Conservation (phyloP, 1,139 yeast genomes). For the Candida sp. region DNA sequence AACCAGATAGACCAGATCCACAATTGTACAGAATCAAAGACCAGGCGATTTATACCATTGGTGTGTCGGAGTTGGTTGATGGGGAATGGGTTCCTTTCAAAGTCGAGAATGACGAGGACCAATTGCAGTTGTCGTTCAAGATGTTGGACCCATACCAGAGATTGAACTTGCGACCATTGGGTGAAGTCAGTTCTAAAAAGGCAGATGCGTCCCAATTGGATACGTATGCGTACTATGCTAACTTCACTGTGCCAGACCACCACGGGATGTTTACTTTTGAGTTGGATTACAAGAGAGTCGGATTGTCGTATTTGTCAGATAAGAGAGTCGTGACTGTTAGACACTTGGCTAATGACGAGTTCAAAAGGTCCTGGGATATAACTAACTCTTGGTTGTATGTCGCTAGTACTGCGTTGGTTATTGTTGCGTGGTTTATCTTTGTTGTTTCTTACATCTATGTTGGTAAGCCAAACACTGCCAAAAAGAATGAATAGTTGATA, state of each 20-base stretch:
- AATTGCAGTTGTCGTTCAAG: constrained; percentile 81
- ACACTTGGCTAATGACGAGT: constrained; percentile 96
- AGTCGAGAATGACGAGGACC: constrained; percentile 46
- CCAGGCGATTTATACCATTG: constrained; percentile 64
- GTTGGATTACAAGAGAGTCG: constrained; percentile 81
- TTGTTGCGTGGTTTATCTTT: constrained; percentile 76
- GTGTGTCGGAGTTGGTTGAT: constrained; percentile 64
- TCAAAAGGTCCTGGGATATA: constrained; percentile 91
- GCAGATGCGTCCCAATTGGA: constrained; percentile 36
- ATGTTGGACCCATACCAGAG: constrained; percentile 98
- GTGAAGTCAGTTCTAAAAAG: constrained; percentile 43
- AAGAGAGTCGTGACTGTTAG: constrained; percentile 81
- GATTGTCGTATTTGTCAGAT: constrained; percentile 69
- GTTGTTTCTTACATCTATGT: constrained; percentile 66
- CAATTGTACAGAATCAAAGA: constrained; percentile 76
- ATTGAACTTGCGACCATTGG: constrained; percentile 54
- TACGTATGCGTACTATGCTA: constrained; percentile 35
- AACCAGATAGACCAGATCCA: constrained; percentile 39
- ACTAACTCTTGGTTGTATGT: constrained; percentile 93
- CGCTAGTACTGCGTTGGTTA: constrained; percentile 70
- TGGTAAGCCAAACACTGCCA: constrained; percentile 31
- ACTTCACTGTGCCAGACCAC: constrained; percentile 87
- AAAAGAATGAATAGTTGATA: constrained; percentile 31
- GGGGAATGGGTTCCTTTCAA: constrained; percentile 74
- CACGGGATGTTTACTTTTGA: constrained; percentile 95